Evolutionary conservation across 202 grass and related monocot species (phyloP), one percentile per base, ranked within the genome.

Genomic region (Panicum virgatum): DNA sequence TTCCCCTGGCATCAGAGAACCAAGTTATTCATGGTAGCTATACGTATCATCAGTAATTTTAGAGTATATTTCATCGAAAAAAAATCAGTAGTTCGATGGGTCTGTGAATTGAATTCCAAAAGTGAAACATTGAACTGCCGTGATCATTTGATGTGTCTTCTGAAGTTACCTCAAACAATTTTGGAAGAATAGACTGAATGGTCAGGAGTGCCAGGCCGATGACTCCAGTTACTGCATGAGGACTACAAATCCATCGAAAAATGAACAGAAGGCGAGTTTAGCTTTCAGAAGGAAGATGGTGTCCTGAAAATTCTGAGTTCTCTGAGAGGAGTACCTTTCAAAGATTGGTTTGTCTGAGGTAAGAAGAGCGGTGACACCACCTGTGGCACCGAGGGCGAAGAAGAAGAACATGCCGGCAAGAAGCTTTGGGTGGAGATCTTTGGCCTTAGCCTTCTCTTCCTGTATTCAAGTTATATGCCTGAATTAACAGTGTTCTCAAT

Each of bases 341-440:
- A 99, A 90, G 78, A 93, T 90, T 19, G 96, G 87, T 89, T 92
- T 96, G 12, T 88, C 75, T 51, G 92, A 93, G 42, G 96, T 92
- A 54, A 99, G 91, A 13, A 99, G 90, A 81, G 91, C 90, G 36
- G 91, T 99, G 77, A 94, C 34, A 22, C 96, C 96, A 23, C 93
- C 91, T 12, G 90, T 99, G 3, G 89, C 93, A 0, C 96, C 96
- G 22, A 92, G 80, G n/a, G 93, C 89, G 42, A 96, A 99, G 79
- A 99, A 98, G 87, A 98, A 99, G 83, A 99, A 99, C 92, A 99
- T 94, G 85, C 96, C 92, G 18, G 81, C 89, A 2, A 99, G 90
- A 77, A 96, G 91, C 80, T 99, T 96, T 20, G 91, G 91, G 71
- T 96, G 96, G 52, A 99, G 93, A 70, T 92, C 96, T 88, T 94